Conservation (phyloP, 2,329 filamentous ascomycete genomes). For the Plenodomus biglobosus region DNA sequence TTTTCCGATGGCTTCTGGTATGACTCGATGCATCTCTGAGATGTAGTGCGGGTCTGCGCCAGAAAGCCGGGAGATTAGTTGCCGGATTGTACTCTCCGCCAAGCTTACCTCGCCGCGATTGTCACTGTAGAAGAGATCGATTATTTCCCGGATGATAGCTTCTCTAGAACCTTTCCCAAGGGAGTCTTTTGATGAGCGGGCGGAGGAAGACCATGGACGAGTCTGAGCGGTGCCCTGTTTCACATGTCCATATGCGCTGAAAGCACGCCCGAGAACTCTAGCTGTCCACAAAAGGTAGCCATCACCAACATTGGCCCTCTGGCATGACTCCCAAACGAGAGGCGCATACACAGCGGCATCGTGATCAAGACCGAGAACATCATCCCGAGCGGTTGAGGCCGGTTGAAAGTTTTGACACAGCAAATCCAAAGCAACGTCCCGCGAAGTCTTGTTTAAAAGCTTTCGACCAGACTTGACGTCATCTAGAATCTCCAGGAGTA, state of each 20-base stretch:
- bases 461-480: constrained; percentile 65
- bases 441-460: constrained; percentile 70
- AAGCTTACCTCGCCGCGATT: constrained; percentile 47
- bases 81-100: constrained; percentile 46
- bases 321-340: constrained; percentile 75
- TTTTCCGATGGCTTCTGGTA: constrained; percentile 34
- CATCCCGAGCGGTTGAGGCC: constrained; percentile 59
- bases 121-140: constrained; percentile 44
- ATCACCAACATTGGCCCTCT: constrained; percentile 62
- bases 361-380: constrained; percentile 69
- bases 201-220: constrained; percentile 30
- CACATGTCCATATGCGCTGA: constrained; percentile 64
- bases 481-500: constrained; percentile 77
- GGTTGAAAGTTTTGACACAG: constrained; percentile 74
- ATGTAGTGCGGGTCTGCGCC: constrained; percentile 24
- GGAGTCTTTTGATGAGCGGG: constrained; percentile 20
- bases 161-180: constrained; percentile 34
- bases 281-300: constrained; percentile 84
- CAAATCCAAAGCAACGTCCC: constrained; percentile 68
- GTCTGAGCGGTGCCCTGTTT: constrained; percentile 42
- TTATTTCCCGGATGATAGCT: constrained; percentile 43
- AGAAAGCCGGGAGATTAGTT: constrained; percentile 32
- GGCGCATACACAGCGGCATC: constrained; percentile 64
- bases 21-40: constrained; percentile 31
- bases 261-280: constrained; percentile 79